These are phyloP conservation scores for Trichosporon sp. DNA, from an alignment of 1,284 basidiomycete species.

Conservation along the genomic window DNA sequence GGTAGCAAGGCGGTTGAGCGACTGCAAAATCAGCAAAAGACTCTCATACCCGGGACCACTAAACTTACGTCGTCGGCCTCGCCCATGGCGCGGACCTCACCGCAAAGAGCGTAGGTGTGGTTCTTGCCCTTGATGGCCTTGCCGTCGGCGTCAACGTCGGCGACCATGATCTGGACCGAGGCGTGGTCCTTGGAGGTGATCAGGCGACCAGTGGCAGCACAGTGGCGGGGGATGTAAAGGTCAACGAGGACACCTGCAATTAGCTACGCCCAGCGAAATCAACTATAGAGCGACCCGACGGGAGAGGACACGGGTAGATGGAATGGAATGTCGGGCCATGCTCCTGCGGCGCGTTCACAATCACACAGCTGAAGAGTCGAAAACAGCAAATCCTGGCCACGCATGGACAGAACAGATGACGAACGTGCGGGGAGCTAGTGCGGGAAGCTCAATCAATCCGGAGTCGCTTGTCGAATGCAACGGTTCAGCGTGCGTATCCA, in stretches of 20 bases:
- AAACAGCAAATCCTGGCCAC: too few relatives aligned
- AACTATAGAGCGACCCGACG: not conserved
- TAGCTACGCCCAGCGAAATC: not conserved
- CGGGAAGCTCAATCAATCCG: too few relatives aligned
- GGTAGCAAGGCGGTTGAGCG: conserved; percentile 93
- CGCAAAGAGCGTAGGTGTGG: conserved; percentile 91
- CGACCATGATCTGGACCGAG: conserved; percentile 92
- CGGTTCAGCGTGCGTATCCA: too few relatives aligned
- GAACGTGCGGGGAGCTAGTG: too few relatives aligned
- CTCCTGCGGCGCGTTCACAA: too few relatives aligned
- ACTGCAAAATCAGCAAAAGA: conserved; percentile 46
- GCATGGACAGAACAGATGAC: too few relatives aligned
- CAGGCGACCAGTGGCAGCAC: conserved; percentile 93
- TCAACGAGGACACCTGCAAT: conserved; percentile 86
- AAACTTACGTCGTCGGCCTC: conserved; percentile 79
- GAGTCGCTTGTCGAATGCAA: too few relatives aligned
- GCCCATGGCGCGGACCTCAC: conserved; percentile 88
- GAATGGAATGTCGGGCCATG: not conserved
- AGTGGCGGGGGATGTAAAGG: conserved; percentile 99
- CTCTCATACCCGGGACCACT: not conserved
- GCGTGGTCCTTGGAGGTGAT: conserved; percentile 99
- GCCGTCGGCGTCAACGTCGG: conserved; percentile 92
- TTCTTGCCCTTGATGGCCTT: conserved; percentile 77
- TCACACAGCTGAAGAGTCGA: too few relatives aligned
- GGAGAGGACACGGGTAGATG: not conserved